Evolutionary conservation across 116 monocot genomes (phyloP).

Genomic region (Papilionanthe hybrid): DNA sequence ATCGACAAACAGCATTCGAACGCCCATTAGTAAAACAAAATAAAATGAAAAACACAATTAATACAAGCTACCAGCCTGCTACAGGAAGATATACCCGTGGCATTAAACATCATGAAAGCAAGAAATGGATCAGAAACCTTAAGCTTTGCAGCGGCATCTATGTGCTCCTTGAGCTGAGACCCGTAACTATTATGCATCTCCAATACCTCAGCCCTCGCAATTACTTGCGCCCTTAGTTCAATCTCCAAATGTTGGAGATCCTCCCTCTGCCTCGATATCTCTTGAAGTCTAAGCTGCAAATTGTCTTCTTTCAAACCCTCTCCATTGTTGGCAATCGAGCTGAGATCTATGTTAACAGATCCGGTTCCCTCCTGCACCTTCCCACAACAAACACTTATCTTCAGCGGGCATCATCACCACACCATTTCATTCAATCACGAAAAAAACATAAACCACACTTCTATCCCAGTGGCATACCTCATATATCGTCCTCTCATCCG

Average conservation of each 20-base stretch:
- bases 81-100: not conserved
- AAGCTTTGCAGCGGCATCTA: conserved; percentile 29
- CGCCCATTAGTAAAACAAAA: not conserved
- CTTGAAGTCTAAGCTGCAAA: conserved; percentile 52
- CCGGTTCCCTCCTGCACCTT: conserved; percentile 63
- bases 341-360: conserved; percentile 41
- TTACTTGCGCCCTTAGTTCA: conserved; percentile 49
- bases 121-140: conserved; percentile 47
- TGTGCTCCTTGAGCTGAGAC: conserved; percentile 66
- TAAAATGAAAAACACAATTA: not conserved
- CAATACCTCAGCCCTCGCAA: conserved; percentile 49
- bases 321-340: conserved; percentile 55
- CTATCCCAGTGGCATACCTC: conserved; percentile 41
- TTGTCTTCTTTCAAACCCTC: conserved; percentile 46
- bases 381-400: conserved; percentile 7
- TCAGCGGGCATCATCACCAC: not conserved
- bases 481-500: conserved; percentile 78
- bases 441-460: not conserved
- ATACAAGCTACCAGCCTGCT: not conserved
- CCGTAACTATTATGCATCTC: conserved; percentile 53
- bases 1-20: not conserved
- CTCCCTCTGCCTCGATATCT: conserved; percentile 48
- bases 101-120: not conserved
- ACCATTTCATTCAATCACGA: not conserved
- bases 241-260: conserved; percentile 73